Evolutionary conservation across 768 basidiomycete genomes (phyloP), one percentile per base, ranked within the genome.

Genomic region (Tricholoma saponaceum): DNA sequence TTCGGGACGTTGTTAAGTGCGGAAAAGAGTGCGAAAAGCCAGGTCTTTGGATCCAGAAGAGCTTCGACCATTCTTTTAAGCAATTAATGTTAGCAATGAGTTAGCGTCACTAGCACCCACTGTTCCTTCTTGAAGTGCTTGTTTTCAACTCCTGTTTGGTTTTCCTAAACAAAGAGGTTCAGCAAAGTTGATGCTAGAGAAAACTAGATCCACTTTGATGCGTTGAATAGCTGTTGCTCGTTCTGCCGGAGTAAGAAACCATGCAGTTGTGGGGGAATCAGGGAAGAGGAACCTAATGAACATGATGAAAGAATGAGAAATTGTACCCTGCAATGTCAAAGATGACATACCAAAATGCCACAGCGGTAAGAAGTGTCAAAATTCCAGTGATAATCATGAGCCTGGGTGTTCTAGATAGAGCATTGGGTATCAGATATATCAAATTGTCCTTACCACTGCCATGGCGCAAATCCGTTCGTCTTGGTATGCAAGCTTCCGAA

Each of bases 91-190:
- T 18, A 13, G 14, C 5, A 20, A 16, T 18, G 52, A 1, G 37
- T 20, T 20, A 14, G 30, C 18, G 20, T 16, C 22, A 6, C 28
- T 12, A n/a, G 41, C 41, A 77, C 86, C 60, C 55, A 89, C 89
- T 92, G 90, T 35, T 89, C 86, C 54, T 77, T 82, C 73, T 92
- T 92, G 73, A 89, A 92, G 53, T 78, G 79, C 64, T 92, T 92
- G 66, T 89, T 91, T 70, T 91, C 90, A 9, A 90, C 81, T 28
- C 90, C 90, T 0, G 87, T 87, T 81, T 92, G 52, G 56, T 66
- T 66, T n/a, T 59, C 59, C 63, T 64, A 22, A 50, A 6, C 28
- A 14, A 37, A 43, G 30, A 32, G 30, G 30, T 30, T 51, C 41
- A 41, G 7, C 32, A 2, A 23, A 13, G 26, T 10, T 3, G 20